Evolutionary conservation across 1,284 basidiomycete species (phyloP).

Genomic region (Heterobasidion annosum): DNA sequence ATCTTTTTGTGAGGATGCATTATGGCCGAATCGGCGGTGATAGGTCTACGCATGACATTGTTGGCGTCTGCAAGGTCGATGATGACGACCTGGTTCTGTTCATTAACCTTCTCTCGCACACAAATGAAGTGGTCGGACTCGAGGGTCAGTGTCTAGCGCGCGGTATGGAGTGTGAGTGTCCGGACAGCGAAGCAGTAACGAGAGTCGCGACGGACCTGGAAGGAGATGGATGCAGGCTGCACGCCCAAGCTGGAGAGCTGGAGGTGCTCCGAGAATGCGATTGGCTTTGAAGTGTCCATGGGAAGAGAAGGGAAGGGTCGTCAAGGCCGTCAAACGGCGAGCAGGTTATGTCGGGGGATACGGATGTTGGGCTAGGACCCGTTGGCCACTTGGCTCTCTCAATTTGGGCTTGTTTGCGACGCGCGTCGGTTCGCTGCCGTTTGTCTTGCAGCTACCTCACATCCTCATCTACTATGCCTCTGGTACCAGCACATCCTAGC

Average conservation of each 20-base stretch:
- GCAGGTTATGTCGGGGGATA: background rate
- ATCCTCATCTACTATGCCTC: no score
- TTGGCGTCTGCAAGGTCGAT: conserved; percentile 94
- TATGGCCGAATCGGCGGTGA: conserved; percentile 95
- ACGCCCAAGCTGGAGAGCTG: conserved; percentile 96
- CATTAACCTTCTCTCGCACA: conserved; percentile 82
- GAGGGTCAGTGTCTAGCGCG: conserved; percentile 71
- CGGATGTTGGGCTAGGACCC: background rate
- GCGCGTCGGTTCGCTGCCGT: no score
- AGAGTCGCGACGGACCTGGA: conserved; percentile 61
- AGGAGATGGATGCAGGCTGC: conserved; percentile 94
- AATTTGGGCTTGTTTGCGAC: conserved; percentile 15
- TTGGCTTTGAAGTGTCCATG: conserved; percentile 57
- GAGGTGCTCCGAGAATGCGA: conserved; percentile 78
- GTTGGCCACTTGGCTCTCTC: background rate
- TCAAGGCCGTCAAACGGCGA: background rate
- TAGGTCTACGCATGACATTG: conserved; percentile 93
- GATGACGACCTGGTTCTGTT: conserved; percentile 95
- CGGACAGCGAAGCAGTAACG: conserved; percentile 15
- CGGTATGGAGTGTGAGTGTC: background rate
- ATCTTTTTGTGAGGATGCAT: conserved; percentile 99
- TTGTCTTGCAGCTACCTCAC: no score
- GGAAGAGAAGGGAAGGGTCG: conserved; percentile 3
- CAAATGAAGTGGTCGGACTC: conserved; percentile 98
- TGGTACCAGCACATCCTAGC: no score